Percentiles rank a stretch among this genome's conserved stretches.
phyloP scores from a whole-genome alignment of 108 stramenopile genomes.

The Aureococcus anophagefferens region DNA sequence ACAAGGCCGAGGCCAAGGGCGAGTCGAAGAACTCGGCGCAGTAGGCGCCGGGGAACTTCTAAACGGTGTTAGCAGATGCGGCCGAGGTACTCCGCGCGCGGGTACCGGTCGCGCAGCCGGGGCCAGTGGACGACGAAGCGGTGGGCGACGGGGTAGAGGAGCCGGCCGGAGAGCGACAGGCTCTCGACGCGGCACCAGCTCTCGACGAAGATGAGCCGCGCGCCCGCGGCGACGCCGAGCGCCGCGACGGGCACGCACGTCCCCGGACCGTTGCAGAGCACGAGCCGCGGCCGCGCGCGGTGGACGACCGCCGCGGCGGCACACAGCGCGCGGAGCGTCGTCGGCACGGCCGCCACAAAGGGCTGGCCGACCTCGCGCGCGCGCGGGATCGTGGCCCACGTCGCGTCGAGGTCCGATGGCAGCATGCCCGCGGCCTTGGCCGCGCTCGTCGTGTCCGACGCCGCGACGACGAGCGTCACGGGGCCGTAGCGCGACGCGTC shows the following conservation, averaged over 20 bases:
- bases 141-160: conserved; percentile 31
- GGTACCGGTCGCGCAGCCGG: conserved; percentile 20
- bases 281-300: conserved; percentile 19
- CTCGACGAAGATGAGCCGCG: conserved; percentile 34
- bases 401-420: not conserved
- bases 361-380: conserved; percentile 42
- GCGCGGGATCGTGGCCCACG: conserved; percentile 18
- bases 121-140: conserved; percentile 44
- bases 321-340: conserved; percentile 18
- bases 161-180: conserved; percentile 29
- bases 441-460: conserved; percentile 28
- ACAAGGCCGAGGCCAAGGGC: too few species aligned
- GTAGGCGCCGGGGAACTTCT: too few species aligned
- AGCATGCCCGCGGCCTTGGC: conserved; percentile 6
- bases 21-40: too few species aligned
- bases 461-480: conserved; percentile 24
- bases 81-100: conserved; percentile 34
- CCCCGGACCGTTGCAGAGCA: conserved; percentile 37
- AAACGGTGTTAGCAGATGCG: conserved; percentile 23
- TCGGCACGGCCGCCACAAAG: conserved; percentile 14
- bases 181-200: conserved; percentile 40
- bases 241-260: conserved; percentile 37
- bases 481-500: conserved; percentile 22
- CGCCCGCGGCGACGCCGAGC: conserved; percentile 14
- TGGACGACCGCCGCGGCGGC: conserved; percentile 18